Evolutionary conservation across 768 basidiomycete genomes (phyloP), one percentile per base, ranked within the genome.

Genomic region (Suillus bovinus): DNA sequence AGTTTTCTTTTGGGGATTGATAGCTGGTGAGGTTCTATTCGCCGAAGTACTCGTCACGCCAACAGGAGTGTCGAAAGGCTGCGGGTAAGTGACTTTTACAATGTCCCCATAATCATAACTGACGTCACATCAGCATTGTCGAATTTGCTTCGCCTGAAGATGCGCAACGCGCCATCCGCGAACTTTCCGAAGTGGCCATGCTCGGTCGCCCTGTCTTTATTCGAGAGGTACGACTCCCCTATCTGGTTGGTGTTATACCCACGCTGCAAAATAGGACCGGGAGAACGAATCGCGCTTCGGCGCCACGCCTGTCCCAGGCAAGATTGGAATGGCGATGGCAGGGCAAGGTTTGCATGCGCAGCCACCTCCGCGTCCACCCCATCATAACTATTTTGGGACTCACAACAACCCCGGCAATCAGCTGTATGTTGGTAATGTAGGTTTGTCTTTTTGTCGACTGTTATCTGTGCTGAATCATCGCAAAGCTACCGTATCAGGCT

Each of bases 21-120:
- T 89, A 96, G 96, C 94, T 88, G 96, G 96, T 84, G 95, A 96
- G 84, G 96, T 98, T 75, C 89, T 96, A 78, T 99, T 99, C 87
- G 93, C 96, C 86, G 96, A 99, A 88, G 94, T 99, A 70, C 87
- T 99, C 72, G 82, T 95, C 69, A 97, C 97, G 7, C 96, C 96
- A 17, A 96, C 92, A 24, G 96, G 96, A 34, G 86, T 96, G 60
- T 98, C 96, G 29, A 99, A 99, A 77, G 96, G 96, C 75, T 99
- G 96, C 88, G 96, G 96, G 97, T 98, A 71, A 78, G 96, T 85
- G 8, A 24, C 52, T 46, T 17, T 46, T 57, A 52, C 33, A 39
- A 52, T 41, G 6, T 6, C 3, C 1, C 1, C 24, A 17, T 17
- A 14, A 13, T 47, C 44, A 33, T 31, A 52, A 38, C 64, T 79